These are phyloP conservation scores for Sporisorium reilianum DNA, from an alignment of 1,284 basidiomycete species.

Conservation along the genomic window DNA sequence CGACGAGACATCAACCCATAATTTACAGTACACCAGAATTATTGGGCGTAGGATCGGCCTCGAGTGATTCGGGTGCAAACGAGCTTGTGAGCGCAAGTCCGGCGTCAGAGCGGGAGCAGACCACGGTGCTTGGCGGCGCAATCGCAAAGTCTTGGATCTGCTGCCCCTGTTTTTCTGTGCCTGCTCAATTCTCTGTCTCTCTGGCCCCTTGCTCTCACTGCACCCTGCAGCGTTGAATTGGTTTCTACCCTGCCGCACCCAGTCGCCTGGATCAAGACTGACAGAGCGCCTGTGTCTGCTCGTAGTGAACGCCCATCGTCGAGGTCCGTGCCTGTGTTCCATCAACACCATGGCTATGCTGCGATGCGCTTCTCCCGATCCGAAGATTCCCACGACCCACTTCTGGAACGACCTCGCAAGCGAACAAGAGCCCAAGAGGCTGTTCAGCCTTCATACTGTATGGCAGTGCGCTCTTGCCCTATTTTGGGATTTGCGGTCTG, in stretches of 20 bases:
- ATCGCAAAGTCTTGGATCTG: too few species aligned
- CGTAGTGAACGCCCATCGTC: not conserved
- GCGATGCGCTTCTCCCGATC: not conserved
- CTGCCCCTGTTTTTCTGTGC: not conserved
- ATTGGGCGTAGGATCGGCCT: not conserved
- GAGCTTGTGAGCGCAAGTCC: too few species aligned
- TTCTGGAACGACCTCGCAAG: too few species aligned
- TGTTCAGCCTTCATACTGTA: too few species aligned
- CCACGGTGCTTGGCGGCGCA: too few species aligned
- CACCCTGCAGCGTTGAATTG: constrained; percentile 1
- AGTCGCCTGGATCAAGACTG: not conserved
- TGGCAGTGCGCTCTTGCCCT: too few species aligned
- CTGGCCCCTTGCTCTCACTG: too few species aligned
- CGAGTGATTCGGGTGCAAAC: too few species aligned
- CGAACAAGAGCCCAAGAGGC: not conserved
- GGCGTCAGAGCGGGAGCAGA: too few species aligned
- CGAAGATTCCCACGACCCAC: too few species aligned
- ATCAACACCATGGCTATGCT: not conserved
- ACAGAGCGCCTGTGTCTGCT: not conserved
- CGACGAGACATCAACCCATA: not conserved
- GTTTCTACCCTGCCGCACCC: not conserved
- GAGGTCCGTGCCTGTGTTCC: not conserved
- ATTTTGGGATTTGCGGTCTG: not conserved
- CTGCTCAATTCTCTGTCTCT: too few species aligned
- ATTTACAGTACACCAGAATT: too few species aligned